These are phyloP conservation scores for Pichia sp. DNA, from an alignment of 1,139 yeast genomes.

Conservation along the genomic window DNA sequence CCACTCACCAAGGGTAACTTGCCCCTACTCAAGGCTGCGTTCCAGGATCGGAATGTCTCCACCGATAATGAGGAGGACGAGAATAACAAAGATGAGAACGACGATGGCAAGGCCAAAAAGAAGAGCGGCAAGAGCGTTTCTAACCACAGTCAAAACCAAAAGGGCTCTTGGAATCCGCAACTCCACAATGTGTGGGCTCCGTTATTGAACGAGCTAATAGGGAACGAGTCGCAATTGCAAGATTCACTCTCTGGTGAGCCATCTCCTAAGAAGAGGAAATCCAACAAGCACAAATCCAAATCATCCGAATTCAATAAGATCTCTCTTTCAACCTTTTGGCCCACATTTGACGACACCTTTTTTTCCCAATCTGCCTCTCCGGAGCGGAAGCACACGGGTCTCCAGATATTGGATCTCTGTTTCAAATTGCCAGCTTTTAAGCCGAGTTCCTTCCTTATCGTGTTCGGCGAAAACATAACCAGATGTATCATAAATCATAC, in stretches of 20 bases:
- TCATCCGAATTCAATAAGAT: constrained; percentile 13
- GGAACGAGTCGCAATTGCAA: constrained; percentile 9
- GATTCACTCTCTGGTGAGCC: constrained; percentile 9
- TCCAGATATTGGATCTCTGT: constrained; percentile 60
- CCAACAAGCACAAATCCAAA: constrained; percentile 34
- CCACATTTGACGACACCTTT: constrained; percentile 70
- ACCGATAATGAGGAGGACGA: constrained; percentile 19
- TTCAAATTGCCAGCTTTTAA: constrained; percentile 36
- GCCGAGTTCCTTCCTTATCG: constrained; percentile 19
- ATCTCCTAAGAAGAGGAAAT: constrained; percentile 33
- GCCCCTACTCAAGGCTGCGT: constrained; percentile 53
- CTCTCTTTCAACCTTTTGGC: constrained; percentile 71
- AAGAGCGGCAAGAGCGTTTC: neutral
- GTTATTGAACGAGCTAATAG: constrained; percentile 44
- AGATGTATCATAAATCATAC: constrained; percentile 77
- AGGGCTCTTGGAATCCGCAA: constrained; percentile 72
- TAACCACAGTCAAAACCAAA: constrained; percentile 36
- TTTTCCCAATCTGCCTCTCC: constrained; percentile 74
- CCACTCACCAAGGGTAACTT: constrained; percentile 72
- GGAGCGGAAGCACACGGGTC: constrained; percentile 86
- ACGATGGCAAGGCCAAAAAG: constrained; percentile 17
- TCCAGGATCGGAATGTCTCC: constrained; percentile 46
- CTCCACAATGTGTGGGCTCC: constrained; percentile 81
- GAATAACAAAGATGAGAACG: constrained; percentile 31
- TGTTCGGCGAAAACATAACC: constrained; percentile 69